Evolutionary conservation across 345 rosid genomes (phyloP).

Genomic region (Salix purpurea): DNA sequence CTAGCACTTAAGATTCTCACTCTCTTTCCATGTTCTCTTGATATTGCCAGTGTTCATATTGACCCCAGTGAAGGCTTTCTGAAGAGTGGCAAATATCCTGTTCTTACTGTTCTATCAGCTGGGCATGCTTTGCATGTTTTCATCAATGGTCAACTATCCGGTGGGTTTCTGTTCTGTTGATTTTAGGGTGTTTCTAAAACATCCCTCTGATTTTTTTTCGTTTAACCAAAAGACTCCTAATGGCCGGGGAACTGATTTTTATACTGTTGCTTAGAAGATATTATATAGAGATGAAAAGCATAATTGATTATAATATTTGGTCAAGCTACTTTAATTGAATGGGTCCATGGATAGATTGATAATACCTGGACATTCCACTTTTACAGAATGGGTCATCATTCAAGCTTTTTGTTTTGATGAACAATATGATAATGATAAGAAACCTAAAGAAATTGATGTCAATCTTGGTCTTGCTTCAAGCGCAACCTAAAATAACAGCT

Average conservation of each 20-base stretch:
- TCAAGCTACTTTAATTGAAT: not conserved
- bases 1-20: not conserved
- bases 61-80: constrained; percentile 34
- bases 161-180: constrained; percentile 24
- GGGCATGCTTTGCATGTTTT: constrained; percentile 76
- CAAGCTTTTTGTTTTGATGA: not conserved
- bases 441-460: not conserved
- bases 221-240: not conserved
- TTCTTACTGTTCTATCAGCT: constrained; percentile 59
- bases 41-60: constrained; percentile 28
- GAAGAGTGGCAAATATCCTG: constrained; percentile 25
- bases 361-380: not conserved
- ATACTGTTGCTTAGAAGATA: not conserved
- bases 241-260: not conserved
- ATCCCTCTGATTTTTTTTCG: not conserved
- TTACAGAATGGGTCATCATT: not conserved
- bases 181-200: not conserved
- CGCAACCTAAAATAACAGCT: not conserved
- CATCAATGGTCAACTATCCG: constrained; percentile 71
- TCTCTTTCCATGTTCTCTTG: not conserved
- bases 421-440: not conserved
- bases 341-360: not conserved
- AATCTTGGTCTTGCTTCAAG: not conserved
- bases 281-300: not conserved
- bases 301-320: not conserved